phyloP scores from a whole-genome alignment of 768 basidiomycete genomes.

The Daedaleopsis nitida region DNA sequence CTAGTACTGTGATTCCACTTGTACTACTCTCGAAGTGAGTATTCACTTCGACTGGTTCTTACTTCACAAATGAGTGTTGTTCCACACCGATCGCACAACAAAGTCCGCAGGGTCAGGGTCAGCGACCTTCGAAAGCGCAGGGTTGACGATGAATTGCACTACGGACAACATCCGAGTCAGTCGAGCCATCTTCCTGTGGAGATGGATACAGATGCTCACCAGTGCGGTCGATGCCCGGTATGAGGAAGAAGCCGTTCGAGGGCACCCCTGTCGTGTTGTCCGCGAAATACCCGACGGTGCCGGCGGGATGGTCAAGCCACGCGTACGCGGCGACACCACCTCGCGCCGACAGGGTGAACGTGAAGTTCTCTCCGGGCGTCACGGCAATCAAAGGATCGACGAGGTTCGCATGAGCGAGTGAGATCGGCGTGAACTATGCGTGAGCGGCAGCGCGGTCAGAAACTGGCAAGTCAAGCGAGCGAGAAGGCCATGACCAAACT shows the following conservation, averaged over 20 bases:
- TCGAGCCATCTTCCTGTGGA: neutral
- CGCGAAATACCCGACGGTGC: slow-evolving; percentile 56
- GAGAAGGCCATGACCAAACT: slow-evolving; percentile 27
- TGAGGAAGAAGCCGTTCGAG: slow-evolving; percentile 56
- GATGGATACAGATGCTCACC: slow-evolving; percentile 19
- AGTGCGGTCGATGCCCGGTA: slow-evolving; percentile 54
- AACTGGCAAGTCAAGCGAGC: neutral
- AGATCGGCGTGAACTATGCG: slow-evolving; percentile 52
- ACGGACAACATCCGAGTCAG: neutral
- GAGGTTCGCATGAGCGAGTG: slow-evolving; percentile 47
- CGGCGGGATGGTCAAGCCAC: slow-evolving; percentile 60
- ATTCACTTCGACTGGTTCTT: no score
- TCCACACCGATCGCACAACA: slow-evolving; percentile 54
- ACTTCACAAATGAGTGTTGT: slow-evolving; percentile 45
- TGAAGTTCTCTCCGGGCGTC: slow-evolving; percentile 30
- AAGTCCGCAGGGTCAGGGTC: slow-evolving; percentile 46
- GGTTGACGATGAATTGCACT: slow-evolving; percentile 47
- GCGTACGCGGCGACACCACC: slow-evolving; percentile 60
- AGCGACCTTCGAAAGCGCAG: slow-evolving; percentile 40
- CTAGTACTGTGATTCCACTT: no score
- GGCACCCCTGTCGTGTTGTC: slow-evolving; percentile 44
- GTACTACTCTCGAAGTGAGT: no score
- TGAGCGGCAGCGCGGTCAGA: neutral
- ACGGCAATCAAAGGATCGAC: slow-evolving; percentile 52
- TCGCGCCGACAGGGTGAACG: slow-evolving; percentile 53